Evolutionary conservation across 2,329 filamentous ascomycete genomes (phyloP).

Genomic region (Fusarium irregulare): DNA sequence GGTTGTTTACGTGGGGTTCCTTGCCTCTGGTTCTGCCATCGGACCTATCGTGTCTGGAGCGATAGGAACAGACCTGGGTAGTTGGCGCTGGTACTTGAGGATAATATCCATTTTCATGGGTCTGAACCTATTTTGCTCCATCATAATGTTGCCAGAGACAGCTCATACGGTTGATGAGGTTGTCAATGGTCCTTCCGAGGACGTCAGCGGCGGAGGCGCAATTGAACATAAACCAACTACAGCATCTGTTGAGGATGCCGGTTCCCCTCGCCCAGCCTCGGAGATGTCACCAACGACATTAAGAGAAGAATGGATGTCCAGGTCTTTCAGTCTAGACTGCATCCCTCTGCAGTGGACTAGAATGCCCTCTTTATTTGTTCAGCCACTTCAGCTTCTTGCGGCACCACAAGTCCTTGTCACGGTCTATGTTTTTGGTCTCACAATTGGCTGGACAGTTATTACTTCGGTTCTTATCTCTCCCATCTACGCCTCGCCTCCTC

Average conservation of each 20-base stretch:
- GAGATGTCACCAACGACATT: not conserved
- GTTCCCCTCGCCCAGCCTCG: not conserved
- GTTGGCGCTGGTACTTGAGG: constrained; percentile 18
- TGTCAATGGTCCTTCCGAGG: too few relatives aligned
- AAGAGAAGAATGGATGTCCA: not conserved
- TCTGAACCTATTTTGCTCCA: not conserved
- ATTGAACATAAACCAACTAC: not conserved
- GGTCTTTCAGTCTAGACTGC: not conserved
- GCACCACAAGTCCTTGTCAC: constrained; percentile 4
- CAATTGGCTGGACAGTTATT: constrained; percentile 14
- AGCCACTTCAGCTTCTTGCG: not conserved
- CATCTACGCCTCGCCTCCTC: not conserved
- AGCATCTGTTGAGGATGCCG: not conserved
- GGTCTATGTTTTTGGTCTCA: constrained; percentile 5
- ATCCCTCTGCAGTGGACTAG: not conserved
- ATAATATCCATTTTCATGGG: not conserved
- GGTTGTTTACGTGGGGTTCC: constrained; percentile 12
- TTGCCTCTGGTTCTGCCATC: not conserved
- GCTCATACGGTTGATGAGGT: not conserved
- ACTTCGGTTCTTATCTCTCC: not conserved
- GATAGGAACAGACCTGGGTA: not conserved
- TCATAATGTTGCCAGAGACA: constrained; percentile 16
- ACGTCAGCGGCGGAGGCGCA: not conserved
- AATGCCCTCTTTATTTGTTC: not conserved
- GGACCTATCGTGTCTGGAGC: constrained; percentile 4